Conservation (phyloP, 2,329 filamentous ascomycete genomes). For the Chaetomiaceae sp. region DNA sequence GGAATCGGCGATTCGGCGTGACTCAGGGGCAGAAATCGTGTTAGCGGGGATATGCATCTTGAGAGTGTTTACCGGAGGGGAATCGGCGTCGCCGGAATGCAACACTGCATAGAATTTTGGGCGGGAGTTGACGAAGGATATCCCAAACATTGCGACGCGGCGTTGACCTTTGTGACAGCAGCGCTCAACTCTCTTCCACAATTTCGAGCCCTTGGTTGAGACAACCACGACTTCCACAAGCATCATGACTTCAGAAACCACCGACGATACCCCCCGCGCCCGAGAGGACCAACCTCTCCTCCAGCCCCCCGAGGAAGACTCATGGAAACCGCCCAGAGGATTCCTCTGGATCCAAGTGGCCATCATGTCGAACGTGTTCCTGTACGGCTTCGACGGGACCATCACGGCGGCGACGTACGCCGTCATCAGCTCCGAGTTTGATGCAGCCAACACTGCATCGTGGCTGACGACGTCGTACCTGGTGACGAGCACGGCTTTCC, state of each 20-base stretch:
- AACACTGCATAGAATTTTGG: neutral
- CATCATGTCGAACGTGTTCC: conserved; percentile 61
- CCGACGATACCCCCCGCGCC: neutral
- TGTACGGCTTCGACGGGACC: conserved; percentile 66
- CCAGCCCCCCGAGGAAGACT: conserved; percentile 19
- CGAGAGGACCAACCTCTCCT: conserved; percentile 26
- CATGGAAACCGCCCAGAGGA: conserved; percentile 21
- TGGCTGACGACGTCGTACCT: conserved; percentile 73
- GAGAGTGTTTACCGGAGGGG: neutral
- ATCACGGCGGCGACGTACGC: conserved; percentile 70
- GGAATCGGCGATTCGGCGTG: conserved; percentile 10
- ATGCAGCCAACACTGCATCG: conserved; percentile 66
- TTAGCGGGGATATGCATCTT: conserved; percentile 4
- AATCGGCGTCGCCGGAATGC: neutral
- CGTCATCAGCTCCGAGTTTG: conserved; percentile 68
- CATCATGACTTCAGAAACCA: conserved; percentile 1
- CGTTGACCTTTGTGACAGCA: too few species aligned
- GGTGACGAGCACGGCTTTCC: conserved; percentile 66
- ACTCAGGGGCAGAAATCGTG: conserved; percentile 10
- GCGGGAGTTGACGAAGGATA: too few species aligned
- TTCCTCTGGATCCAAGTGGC: conserved; percentile 57
- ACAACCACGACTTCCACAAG: neutral
- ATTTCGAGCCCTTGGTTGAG: too few species aligned
- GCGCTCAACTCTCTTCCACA: too few species aligned
- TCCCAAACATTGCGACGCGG: too few species aligned